Conservation (phyloP, 768 basidiomycete species). For the Boletus rufocinnamomeus region DNA sequence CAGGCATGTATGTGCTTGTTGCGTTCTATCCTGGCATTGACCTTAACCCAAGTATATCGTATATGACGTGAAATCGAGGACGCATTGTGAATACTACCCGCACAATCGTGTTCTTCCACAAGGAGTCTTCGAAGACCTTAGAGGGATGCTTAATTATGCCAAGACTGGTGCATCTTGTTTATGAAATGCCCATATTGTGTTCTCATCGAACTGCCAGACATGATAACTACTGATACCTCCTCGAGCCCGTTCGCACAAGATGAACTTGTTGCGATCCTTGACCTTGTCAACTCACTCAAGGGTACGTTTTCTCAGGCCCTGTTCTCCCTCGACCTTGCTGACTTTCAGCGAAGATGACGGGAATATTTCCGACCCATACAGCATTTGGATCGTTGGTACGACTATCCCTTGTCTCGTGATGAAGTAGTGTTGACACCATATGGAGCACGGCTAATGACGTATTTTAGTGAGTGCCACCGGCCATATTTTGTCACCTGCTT, state of each 20-base stretch:
- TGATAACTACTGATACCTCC: neutral
- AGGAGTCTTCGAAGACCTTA: neutral
- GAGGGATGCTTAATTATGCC: neutral
- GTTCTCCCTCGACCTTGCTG: neutral
- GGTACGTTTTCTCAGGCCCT: neutral
- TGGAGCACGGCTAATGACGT: neutral
- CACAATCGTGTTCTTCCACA: neutral
- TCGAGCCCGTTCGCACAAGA: neutral
- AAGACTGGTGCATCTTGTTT: neutral
- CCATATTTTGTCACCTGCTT: neutral
- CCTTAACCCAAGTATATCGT: neutral
- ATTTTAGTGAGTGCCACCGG: neutral
- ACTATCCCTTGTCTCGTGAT: neutral
- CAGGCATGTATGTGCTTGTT: neutral
- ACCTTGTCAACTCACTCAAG: neutral
- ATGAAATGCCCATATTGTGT: neutral
- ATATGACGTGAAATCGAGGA: neutral
- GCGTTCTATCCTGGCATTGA: neutral
- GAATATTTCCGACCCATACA: constrained; percentile 8
- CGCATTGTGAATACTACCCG: neutral
- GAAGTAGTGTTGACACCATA: neutral
- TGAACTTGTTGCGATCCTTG: neutral
- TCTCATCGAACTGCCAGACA: neutral
- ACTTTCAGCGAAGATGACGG: neutral
- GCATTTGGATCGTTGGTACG: constrained; percentile 18